Base-by-base conservation (phyloP, 1,284 basidiomycete species). In the Hortiboletus rubellus region DNA sequence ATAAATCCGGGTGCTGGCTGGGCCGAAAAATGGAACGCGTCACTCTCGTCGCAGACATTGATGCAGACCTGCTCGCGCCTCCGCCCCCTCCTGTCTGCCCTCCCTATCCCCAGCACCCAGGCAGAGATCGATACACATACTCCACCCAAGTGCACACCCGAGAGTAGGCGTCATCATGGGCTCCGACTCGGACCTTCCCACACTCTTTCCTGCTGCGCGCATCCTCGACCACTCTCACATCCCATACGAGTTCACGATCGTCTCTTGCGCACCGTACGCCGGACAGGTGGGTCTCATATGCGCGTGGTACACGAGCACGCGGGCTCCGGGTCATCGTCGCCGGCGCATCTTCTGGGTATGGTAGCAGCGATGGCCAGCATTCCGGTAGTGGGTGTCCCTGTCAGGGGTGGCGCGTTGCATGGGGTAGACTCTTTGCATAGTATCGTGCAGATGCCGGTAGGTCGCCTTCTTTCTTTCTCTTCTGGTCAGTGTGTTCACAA, bases 11-110 rank as follows among this genome's bases (percentile, higher is more conserved):
- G 60, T 94, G 87, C 68, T 82, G 96, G 45, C 89, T 87, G 64
- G 96, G 96, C 12, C 80, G 96, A 55, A 99, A 99, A 78, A 98
- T 99, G 94, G 96, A 96, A 0, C 97, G 99, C 73, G 87, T 98
- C 69, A 99, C 96, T 30, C 70, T 99, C 57, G 90, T 95, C 9
- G 96, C 91, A 0, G 75, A 84, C 47, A 90, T 85, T 1, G 95
- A 98, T 66, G 89, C 92, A 1, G 82, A 89, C 63, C 81, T 96
- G 2, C 82, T 83, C 47, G 2, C 82, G 87, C 33, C 80, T 97
- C n/a, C 82, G 88, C 2, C 81, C 83, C 2, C 81, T 97, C 27
- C 81, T 96, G 15, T 69, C 80, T 60, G 81, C 82, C 5, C 79
- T 92, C 43, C 87, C 88, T 0, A 79, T 81, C 44, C 70, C 77